Percentiles rank a stretch among this genome's conserved stretches.
Evolutionary conservation across 257 asterid genomes (phyloP).

Genomic region (Lycium barbarum): DNA sequence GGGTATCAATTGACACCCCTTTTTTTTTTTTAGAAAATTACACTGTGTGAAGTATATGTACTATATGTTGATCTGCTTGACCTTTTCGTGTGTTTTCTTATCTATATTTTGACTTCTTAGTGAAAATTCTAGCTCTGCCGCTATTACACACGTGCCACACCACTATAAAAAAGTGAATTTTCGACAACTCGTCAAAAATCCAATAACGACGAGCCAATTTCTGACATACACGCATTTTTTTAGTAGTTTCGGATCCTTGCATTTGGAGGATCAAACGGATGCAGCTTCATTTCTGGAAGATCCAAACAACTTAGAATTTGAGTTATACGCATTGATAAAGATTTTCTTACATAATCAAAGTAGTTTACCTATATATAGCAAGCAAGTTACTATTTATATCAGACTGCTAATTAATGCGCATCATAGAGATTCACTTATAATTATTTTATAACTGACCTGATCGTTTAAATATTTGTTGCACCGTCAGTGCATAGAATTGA

Average conservation of each 20-base stretch:
- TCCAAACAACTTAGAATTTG: neutral
- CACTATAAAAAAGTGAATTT: neutral
- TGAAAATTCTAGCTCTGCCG: neutral
- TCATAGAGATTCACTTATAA: neutral
- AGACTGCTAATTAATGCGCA: neutral
- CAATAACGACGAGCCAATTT: neutral
- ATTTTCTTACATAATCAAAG: neutral
- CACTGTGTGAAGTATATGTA: too few relatives aligned
- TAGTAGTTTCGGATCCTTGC: neutral
- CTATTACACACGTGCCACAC: neutral
- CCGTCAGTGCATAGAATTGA: neutral
- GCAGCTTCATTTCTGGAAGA: neutral
- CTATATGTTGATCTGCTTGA: too few relatives aligned
- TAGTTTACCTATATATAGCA: neutral
- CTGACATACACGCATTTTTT: neutral
- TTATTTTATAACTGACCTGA: neutral
- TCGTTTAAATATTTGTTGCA: neutral
- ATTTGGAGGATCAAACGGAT: neutral
- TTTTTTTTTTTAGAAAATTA: neutral
- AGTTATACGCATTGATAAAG: neutral
- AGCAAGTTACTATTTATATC: neutral
- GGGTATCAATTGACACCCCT: neutral
- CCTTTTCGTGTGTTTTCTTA: neutral
- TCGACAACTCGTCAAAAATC: neutral
- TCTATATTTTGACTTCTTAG: neutral